Conservation (phyloP, 106 monocot genomes). For the Dendrobium catenatum region DNA sequence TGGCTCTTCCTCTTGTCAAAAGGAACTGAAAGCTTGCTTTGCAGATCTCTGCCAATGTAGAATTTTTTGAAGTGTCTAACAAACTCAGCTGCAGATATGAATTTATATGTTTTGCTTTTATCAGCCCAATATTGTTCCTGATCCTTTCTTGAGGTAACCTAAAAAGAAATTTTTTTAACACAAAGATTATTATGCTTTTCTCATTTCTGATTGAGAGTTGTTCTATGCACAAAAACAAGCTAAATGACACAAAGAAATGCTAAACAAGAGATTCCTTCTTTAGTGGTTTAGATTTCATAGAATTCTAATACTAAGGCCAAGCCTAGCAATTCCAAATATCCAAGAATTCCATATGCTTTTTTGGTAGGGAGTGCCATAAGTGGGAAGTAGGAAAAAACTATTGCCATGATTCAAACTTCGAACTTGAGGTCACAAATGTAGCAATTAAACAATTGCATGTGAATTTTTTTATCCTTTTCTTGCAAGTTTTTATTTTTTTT, state of each 20-base stretch:
- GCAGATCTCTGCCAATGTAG: slow-evolving; percentile 42
- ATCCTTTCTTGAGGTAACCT: slow-evolving; percentile 86
- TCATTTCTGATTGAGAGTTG: neutral
- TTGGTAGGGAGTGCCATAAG: neutral
- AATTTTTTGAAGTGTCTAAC: slow-evolving; percentile 30
- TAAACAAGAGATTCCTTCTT: no score
- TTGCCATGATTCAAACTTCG: neutral
- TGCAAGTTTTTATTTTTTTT: neutral
- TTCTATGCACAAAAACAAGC: neutral
- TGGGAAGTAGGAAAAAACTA: neutral
- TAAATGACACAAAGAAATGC: neutral
- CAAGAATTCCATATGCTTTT: neutral
- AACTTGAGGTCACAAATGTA: slow-evolving; percentile 1
- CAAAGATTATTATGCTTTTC: neutral
- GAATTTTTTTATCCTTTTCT: neutral
- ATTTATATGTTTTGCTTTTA: slow-evolving; percentile 39
- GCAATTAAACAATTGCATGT: neutral
- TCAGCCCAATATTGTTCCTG: slow-evolving; percentile 85
- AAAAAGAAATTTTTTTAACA: no score
- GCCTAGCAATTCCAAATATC: neutral
- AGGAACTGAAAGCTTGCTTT: slow-evolving; percentile 44
- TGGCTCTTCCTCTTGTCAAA: slow-evolving; percentile 49
- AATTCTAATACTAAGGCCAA: no score
- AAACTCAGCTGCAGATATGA: slow-evolving; percentile 58
- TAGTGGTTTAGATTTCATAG: no score